Base-by-base conservation (phyloP, 768 basidiomycete genomes). In the Boletales sp. region DNA sequence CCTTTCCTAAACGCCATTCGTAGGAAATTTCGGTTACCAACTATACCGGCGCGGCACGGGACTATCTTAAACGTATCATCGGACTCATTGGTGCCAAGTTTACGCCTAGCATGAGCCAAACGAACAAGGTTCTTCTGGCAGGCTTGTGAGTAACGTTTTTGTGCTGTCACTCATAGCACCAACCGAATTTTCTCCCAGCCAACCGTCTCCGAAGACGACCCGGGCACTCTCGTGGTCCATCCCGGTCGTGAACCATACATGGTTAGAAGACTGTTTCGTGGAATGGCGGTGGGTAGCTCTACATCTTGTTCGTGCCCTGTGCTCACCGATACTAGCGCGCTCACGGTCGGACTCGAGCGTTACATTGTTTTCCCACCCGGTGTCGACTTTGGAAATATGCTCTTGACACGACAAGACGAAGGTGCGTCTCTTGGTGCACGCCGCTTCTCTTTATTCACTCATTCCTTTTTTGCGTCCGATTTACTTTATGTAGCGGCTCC, bases 231-330 rank as follows among this genome's bases (percentile, higher is more conserved):
- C 80, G 0, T 95, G 94, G 94, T 81, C 80, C 0, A 87, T 94
- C 53, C 86, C 91, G 0, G 74, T 94, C 50, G 86, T 94, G 11
- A 95, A 93, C 57, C 94, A 97, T 58, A 76, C 78, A 0, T 97
- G 92, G 91, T 74, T 97, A 4, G 94, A 97, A 61, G 90, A 94
- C 53, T 94, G 90, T 63, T 88, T 94, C 61, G 69, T 82, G 18
- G 76, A 82, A 45, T 97, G 94, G 93, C 77, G 78, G 41, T 63
- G 37, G 40, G 52, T 31, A 2, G n/a, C 13, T 32, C 6, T 24
- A 8, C 9, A 37, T 9, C n/a, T 7, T 35, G 7, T 8, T 1
- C 37, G 13, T 40, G 2, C 8, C 41, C 17, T 3, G 24, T 30
- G 10, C 42, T 60, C 19, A 63, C 29, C 15, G 17, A 5, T 2